Conservation (phyloP, 164 flowering plant species). For the Vitis vinifera region ASM3070453v1 NC_081822.1:26782001-26782500, state of each 20-base stretch:
- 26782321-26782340: slow-evolving; percentile 44
- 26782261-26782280: too few species aligned
- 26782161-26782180: slow-evolving; percentile 87
- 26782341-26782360: slow-evolving; percentile 25
- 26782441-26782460: too few species aligned
- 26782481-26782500: too few species aligned
- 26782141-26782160: slow-evolving; percentile 85
- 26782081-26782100: slow-evolving; percentile 78
- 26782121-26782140: slow-evolving; percentile 91
- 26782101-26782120: slow-evolving; percentile 86
- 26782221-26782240: too few species aligned
- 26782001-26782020: too few species aligned
- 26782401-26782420: too few species aligned
- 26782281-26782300: slow-evolving; percentile 12
- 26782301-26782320: slow-evolving; percentile 11
- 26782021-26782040: slow-evolving; percentile 41
- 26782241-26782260: too few species aligned
- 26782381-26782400: slow-evolving; percentile 27
- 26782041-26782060: slow-evolving; percentile 39
- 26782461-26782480: too few species aligned
- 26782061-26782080: slow-evolving; percentile 29
- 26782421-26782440: too few species aligned
- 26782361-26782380: slow-evolving; percentile 24
- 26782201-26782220: too few species aligned
- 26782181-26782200: slow-evolving; percentile 85